A percentile compares a stretch with the other conserved stretches of the same genome.
phyloP scores from a whole-genome alignment of 805 yeast genomes.

The Wickerhamiella azyma region DNA sequence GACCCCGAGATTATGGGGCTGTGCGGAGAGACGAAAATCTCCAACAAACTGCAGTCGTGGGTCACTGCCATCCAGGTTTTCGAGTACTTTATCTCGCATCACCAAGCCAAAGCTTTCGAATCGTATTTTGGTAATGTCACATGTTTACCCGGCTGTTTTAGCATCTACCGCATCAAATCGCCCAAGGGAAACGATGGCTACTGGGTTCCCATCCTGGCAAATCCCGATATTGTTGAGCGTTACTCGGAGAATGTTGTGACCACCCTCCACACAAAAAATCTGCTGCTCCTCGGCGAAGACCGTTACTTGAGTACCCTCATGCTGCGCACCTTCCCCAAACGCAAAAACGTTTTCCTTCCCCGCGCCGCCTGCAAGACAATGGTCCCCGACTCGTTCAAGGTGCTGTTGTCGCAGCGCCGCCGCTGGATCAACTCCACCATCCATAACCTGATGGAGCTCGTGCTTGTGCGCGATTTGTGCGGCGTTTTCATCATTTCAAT shows the following conservation, averaged over 20 bases:
- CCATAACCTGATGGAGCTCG: constrained; percentile 80
- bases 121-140: constrained; percentile 92
- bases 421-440: constrained; percentile 96
- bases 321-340: constrained; percentile 78
- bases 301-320: constrained; percentile 71
- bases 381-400: constrained; percentile 72
- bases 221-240: constrained; percentile 86
- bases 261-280: constrained; percentile 74
- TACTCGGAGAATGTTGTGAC: constrained; percentile 76
- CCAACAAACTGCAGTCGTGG: constrained; percentile 74
- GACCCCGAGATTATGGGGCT: constrained; percentile 83
- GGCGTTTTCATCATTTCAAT: constrained; percentile 90
- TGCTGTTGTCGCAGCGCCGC: constrained; percentile 80
- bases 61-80: constrained; percentile 88
- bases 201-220: constrained; percentile 90
- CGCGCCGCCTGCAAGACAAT: constrained; percentile 86
- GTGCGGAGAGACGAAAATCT: constrained; percentile 88
- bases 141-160: constrained; percentile 91
- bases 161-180: constrained; percentile 79
- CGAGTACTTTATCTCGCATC: constrained; percentile 87
- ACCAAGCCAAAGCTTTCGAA: constrained; percentile 87
- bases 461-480: constrained; percentile 72
- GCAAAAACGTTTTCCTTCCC: constrained; percentile 75
- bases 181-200: constrained; percentile 68
- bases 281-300: constrained; percentile 80